These are phyloP conservation scores for Ophiostoma quercus DNA, from an alignment of 2,329 filamentous ascomycete species.

Conservation along the genomic window DNA sequence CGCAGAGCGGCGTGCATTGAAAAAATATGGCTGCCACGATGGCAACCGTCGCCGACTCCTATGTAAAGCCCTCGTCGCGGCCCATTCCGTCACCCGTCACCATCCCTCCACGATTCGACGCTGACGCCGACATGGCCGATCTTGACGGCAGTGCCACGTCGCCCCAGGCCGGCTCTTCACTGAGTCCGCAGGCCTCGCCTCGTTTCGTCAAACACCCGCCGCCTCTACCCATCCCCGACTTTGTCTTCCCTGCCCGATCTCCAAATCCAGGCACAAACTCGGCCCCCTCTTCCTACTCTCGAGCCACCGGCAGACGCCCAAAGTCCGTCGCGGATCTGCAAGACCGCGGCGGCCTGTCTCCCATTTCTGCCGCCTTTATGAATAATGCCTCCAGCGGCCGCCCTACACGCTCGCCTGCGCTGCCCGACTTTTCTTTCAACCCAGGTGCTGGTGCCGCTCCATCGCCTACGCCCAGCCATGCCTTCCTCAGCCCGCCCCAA, in stretches of 20 bases:
- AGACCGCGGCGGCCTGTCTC: constrained; percentile 30
- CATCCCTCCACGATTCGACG: constrained; percentile 31
- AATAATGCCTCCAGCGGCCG: constrained; percentile 15
- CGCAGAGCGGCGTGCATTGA: constrained; percentile 44
- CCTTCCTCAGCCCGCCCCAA: constrained; percentile 50
- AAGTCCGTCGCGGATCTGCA: constrained; percentile 48
- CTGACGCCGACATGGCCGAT: constrained; percentile 17
- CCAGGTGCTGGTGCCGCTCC: constrained; percentile 31
- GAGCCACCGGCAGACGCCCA: constrained; percentile 47
- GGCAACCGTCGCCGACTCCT: constrained; percentile 21
- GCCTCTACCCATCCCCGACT: constrained; percentile 50
- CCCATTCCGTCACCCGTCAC: constrained; percentile 31
- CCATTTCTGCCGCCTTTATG: neutral
- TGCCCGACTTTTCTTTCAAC: constrained; percentile 55
- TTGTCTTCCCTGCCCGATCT: constrained; percentile 55
- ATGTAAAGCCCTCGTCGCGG: constrained; percentile 26
- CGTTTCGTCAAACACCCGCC: constrained; percentile 33
- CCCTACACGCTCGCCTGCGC: constrained; percentile 38
- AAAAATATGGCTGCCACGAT: constrained; percentile 32
- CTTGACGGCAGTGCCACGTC: constrained; percentile 18
- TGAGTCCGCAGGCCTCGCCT: constrained; percentile 34
- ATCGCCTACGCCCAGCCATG: constrained; percentile 33
- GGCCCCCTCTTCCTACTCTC: constrained; percentile 44
- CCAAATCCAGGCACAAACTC: constrained; percentile 45
- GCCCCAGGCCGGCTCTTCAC: constrained; percentile 26